These are phyloP conservation scores for Viola pubescens DNA, from an alignment of 441 rosid species.

Conservation along the genomic window DNA sequence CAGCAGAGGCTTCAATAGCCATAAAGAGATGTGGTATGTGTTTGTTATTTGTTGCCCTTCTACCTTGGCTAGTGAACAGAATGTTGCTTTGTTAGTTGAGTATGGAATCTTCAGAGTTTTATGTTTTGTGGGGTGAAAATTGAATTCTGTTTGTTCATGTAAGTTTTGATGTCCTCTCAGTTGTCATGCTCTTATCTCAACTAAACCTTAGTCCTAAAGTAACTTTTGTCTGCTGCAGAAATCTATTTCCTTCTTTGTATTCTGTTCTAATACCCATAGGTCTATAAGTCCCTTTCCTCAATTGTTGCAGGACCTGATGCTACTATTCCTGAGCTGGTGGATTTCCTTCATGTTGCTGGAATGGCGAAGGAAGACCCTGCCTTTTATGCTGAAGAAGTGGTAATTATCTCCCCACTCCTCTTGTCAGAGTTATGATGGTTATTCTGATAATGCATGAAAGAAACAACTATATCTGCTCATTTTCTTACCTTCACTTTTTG, in stretches of 20 bases:
- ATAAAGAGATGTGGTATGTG: slow-evolving; percentile 77
- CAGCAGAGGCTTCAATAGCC: slow-evolving; percentile 63
- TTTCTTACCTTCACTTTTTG: slow-evolving; percentile 2
- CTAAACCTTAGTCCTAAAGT: too few relatives aligned
- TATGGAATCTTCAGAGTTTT: too few relatives aligned
- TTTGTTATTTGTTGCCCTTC: slow-evolving; percentile 2
- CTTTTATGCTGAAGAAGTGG: slow-evolving; percentile 48
- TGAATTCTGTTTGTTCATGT: background rate
- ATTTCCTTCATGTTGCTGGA: slow-evolving; percentile 78
- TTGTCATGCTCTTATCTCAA: background rate
- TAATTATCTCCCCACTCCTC: slow-evolving; percentile 12
- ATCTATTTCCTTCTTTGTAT: background rate
- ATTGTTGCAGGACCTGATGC: slow-evolving; percentile 54
- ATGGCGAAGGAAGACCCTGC: slow-evolving; percentile 52
- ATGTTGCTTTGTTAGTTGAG: too few relatives aligned
- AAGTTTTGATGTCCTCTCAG: background rate
- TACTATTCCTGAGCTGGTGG: slow-evolving; percentile 51
- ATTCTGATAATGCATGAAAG: background rate
- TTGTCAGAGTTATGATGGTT: background rate
- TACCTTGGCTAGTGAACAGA: background rate
- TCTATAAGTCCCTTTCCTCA: background rate
- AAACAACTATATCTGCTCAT: background rate
- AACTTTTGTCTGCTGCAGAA: too few relatives aligned
- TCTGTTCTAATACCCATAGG: background rate
- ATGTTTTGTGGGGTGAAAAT: too few relatives aligned